Evolutionary conservation across 1,284 basidiomycete species (phyloP).

Genomic region (Apiotrichum akiyoshidainum): DNA sequence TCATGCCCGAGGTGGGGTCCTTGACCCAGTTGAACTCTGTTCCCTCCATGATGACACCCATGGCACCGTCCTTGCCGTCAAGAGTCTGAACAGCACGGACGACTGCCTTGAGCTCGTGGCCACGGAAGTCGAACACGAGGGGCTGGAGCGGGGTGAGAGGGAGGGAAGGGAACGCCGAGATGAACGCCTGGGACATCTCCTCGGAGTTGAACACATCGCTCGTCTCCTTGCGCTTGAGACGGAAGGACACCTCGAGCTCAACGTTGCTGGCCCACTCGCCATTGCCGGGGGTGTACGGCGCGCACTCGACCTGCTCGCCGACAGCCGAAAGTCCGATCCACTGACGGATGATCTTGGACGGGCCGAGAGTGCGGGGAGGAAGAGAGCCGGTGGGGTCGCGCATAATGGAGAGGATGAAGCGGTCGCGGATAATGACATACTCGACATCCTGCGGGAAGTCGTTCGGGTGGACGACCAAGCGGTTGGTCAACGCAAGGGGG

Average conservation of each 20-base stretch:
- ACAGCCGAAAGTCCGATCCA: conserved; percentile 79
- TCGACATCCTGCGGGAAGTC: conserved; percentile 66
- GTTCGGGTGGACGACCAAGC: conserved; percentile 68
- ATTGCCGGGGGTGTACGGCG: conserved; percentile 61
- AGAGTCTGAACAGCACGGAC: conserved; percentile 65
- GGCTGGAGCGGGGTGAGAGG: conserved; percentile 62
- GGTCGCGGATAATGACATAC: conserved; percentile 70
- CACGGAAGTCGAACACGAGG: conserved; percentile 86
- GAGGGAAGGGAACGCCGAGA: conserved; percentile 67
- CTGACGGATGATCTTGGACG: conserved; percentile 58
- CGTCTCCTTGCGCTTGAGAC: conserved; percentile 63
- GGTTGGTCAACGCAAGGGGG: conserved; percentile 71
- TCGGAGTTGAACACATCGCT: conserved; percentile 74
- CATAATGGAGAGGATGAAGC: conserved; percentile 66
- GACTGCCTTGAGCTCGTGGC: conserved; percentile 72
- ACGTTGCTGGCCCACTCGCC: conserved; percentile 70
- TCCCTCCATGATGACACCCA: conserved; percentile 82
- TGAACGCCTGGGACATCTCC: conserved; percentile 73
- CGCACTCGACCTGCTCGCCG: conserved; percentile 71
- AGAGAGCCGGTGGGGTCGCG: conserved; percentile 72
- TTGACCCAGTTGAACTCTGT: conserved; percentile 89
- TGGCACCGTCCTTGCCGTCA: conserved; percentile 53
- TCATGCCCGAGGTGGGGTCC: conserved; percentile 73
- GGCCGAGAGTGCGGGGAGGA: conserved; percentile 61
- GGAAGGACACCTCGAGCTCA: conserved; percentile 75